Percentiles rank a stretch among this genome's conserved stretches.
These are phyloP conservation scores for Candida parachauliodes DNA, from an alignment of 805 yeast genomes.

Conservation along the genomic window DNA sequence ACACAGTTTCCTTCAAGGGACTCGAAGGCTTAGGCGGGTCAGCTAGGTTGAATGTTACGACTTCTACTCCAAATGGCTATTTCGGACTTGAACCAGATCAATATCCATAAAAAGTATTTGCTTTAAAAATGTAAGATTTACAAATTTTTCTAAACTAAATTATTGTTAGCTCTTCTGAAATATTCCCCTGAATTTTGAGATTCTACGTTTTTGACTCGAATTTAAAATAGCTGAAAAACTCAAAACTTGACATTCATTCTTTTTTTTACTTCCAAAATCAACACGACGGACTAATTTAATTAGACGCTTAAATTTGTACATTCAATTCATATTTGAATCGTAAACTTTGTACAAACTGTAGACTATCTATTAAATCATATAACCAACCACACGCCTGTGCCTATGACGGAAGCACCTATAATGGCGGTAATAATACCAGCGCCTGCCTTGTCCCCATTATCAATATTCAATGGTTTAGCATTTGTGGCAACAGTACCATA, in stretches of 20 bases:
- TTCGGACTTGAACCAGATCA: constrained; percentile 31
- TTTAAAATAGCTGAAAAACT: no score
- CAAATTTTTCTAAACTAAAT: no score
- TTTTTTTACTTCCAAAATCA: no score
- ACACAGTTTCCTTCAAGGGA: constrained; percentile 24
- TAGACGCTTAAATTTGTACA: no score
- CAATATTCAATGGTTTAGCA: constrained; percentile 39
- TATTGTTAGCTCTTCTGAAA: no score
- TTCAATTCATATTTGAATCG: no score
- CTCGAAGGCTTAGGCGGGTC: constrained; percentile 16
- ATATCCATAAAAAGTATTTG: constrained; percentile 23
- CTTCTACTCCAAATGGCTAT: constrained; percentile 25
- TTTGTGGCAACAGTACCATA: constrained; percentile 36
- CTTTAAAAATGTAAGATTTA: no score
- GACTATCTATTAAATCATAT: constrained; percentile 8
- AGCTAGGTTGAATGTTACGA: constrained; percentile 16
- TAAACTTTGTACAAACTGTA: no score
- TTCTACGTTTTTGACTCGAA: no score
- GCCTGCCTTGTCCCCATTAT: constrained; percentile 71
- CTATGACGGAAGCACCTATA: constrained; percentile 43
- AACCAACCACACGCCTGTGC: constrained; percentile 44
- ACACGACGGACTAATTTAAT: no score
- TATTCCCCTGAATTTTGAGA: no score
- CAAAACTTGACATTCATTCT: no score
- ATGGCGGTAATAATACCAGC: constrained; percentile 86